Base-by-base conservation (phyloP, 768 basidiomycete genomes). In the Gelatoporia subvermispora region DNA sequence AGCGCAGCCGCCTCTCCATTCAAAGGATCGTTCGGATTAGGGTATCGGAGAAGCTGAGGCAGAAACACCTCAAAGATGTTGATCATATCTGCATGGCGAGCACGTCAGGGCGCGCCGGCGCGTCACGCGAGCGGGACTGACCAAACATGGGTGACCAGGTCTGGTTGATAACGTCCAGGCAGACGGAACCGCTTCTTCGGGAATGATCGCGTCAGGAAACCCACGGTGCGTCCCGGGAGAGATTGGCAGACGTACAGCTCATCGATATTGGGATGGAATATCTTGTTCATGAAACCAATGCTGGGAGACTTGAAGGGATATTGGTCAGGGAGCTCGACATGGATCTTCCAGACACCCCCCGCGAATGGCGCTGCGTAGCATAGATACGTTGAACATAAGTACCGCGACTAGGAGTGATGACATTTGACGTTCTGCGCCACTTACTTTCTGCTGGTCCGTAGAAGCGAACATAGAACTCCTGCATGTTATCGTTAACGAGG, bases 101-200 rank as follows among this genome's bases (percentile, higher is more conserved):
- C 21, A 21, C 41, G 43, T 48, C 15, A 15, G 20, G 41, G 28
- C 37, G 5, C 15, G 28, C 24, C 22, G 15, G 46, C 35, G 16
- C 15, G 17, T 7, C 41, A 9, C 10, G 23, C 7, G 20, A 10
- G 22, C 44, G 43, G 35, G 10, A 73, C 86, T 64, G 64, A 94
- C 93, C 93, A 65, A 96, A 99, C 96, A 99, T 98, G 2, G 96
- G 96, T 36, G 96, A 98, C 96, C 96, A 99, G 15, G 95, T 96
- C 72, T 97, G 94, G 65, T 97, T 97, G 67, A 97, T 97, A 36
- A 97, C 96, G 68, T 98, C 96, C 54, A 99, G 74, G 68, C 96
- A 99, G 45, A 99, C 95, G 4, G 94, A 97, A 37, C 95, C 95
- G 63, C 93, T 96, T 62, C 93, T 95, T 65, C 24, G 51, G 35